Percentiles rank a stretch among this genome's conserved stretches.
phyloP scores from a whole-genome alignment of 768 basidiomycete species.

The Mycena metata region DNA sequence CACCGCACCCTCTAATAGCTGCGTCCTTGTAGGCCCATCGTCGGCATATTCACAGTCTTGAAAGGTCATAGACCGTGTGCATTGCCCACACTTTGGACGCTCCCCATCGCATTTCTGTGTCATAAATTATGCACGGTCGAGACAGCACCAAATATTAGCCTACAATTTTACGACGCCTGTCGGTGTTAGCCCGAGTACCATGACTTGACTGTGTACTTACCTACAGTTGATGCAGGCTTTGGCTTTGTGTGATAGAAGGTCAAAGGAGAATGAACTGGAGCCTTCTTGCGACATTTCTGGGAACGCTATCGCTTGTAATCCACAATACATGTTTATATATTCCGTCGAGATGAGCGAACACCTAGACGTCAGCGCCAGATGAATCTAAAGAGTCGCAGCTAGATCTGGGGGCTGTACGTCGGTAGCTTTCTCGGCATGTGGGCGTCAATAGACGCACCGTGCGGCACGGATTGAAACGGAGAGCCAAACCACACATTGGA shows the following conservation, averaged over 20 bases:
- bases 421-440: too few species aligned
- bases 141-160: background rate
- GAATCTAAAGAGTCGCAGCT: too few species aligned
- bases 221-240: constrained; percentile 40
- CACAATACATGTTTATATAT: background rate
- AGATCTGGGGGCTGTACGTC: too few species aligned
- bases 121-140: background rate
- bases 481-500: too few species aligned
- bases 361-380: too few species aligned
- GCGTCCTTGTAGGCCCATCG: constrained; percentile 32
- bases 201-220: constrained; percentile 7
- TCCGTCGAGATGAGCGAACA: too few species aligned
- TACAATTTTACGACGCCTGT: constrained; percentile 32
- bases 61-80: constrained; percentile 33
- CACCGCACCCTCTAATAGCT: constrained; percentile 28
- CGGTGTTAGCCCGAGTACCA: background rate
- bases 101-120: constrained; percentile 38
- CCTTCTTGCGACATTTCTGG: constrained; percentile 8
- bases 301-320: background rate
- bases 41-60: constrained; percentile 41
- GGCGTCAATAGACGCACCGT: too few species aligned
- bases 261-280: constrained; percentile 7
- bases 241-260: constrained; percentile 17
- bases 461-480: too few species aligned
- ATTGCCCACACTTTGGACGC: constrained; percentile 38